Evolutionary conservation across 2,329 filamentous ascomycete species (phyloP).

Genomic region (Xylaria sp.): DNA sequence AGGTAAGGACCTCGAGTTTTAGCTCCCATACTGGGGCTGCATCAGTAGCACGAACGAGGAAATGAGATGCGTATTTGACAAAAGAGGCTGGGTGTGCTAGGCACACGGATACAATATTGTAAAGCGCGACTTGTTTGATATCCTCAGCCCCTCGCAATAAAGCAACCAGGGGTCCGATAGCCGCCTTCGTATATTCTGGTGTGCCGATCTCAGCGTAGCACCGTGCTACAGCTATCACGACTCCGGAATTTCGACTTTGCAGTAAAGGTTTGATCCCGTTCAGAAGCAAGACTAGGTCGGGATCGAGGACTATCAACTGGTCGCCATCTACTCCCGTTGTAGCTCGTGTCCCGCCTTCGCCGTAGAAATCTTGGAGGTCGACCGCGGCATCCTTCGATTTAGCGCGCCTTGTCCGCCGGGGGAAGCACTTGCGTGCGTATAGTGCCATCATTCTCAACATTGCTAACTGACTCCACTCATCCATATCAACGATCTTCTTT

Average conservation of each 20-base stretch:
- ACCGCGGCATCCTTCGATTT: constrained; percentile 47
- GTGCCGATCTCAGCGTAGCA: constrained; percentile 87
- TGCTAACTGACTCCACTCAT: constrained; percentile 95
- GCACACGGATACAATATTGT: constrained; percentile 95
- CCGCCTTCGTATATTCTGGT: constrained; percentile 72
- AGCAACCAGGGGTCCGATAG: constrained; percentile 84
- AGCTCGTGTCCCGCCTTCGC: constrained; percentile 62
- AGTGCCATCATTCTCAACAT: constrained; percentile 80
- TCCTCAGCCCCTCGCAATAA: constrained; percentile 84
- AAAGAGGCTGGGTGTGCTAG: constrained; percentile 79
- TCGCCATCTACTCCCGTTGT: constrained; percentile 51
- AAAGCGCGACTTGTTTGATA: constrained; percentile 86
- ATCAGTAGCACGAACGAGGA: constrained; percentile 82
- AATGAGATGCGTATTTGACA: constrained; percentile 86
- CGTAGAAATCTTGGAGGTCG: constrained; percentile 79
- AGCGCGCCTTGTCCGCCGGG: constrained; percentile 66
- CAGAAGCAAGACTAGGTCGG: constrained; percentile 82
- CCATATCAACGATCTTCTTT: constrained; percentile 96
- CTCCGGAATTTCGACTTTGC: constrained; percentile 90
- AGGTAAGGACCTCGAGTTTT: constrained; percentile 87
- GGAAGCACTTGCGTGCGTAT: constrained; percentile 89
- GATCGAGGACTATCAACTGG: constrained; percentile 71
- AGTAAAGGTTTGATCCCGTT: constrained; percentile 82
- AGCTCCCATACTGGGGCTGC: constrained; percentile 83
- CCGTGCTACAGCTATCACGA: constrained; percentile 84